phyloP scores from a whole-genome alignment of 208 protist species.

The Trypanosoma cruzi region DNA sequence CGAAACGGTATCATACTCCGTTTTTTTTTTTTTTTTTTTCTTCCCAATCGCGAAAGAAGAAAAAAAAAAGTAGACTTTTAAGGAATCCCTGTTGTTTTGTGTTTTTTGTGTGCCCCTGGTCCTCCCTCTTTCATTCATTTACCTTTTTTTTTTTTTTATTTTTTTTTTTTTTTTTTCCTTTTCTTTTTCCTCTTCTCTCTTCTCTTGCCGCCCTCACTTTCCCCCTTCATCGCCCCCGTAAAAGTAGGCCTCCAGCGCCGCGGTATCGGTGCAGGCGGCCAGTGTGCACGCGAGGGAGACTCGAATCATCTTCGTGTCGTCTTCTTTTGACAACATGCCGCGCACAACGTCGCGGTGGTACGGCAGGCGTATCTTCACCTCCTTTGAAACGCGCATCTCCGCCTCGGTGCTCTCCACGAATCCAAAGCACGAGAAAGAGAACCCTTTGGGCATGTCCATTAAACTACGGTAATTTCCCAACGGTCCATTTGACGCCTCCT shows the following conservation, averaged over 20 bases:
- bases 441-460: constrained; percentile 42
- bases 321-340: constrained; percentile 19
- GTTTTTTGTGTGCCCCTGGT: not conserved
- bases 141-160: constrained; percentile 18
- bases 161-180: not conserved
- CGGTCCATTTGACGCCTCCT: not conserved
- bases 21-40: too few relatives aligned
- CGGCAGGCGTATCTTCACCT: constrained; percentile 60
- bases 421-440: constrained; percentile 75
- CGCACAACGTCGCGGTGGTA: constrained; percentile 41
- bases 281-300: constrained; percentile 69
- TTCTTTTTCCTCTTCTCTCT: too few relatives aligned
- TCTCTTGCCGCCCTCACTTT: not conserved
- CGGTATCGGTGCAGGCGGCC: constrained; percentile 48
- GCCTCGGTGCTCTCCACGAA: constrained; percentile 76
- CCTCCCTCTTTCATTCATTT: not conserved
- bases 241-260: constrained; percentile 24
- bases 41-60: too few relatives aligned
- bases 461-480: constrained; percentile 37
- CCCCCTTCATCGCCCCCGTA: not conserved
- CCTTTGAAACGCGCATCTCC: constrained; percentile 39
- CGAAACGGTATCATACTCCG: not conserved
- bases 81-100: not conserved
- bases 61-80: not conserved
- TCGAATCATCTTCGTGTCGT: constrained; percentile 14